Conservation (phyloP, 2,329 filamentous ascomycete species). For the Helminthosporium solani region DNA sequence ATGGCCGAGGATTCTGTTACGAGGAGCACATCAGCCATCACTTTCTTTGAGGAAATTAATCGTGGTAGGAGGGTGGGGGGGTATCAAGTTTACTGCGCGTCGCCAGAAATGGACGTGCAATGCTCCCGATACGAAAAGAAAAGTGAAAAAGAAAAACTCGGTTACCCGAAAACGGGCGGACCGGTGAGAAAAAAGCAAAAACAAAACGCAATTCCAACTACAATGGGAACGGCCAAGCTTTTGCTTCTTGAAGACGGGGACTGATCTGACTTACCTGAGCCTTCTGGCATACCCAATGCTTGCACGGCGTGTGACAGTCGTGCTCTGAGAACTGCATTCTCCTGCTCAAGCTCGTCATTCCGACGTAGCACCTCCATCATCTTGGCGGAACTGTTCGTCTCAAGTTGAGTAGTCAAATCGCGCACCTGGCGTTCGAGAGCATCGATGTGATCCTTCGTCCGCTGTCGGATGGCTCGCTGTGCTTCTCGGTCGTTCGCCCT, state of each 20-base stretch:
- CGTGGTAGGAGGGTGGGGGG: conserved; percentile 11
- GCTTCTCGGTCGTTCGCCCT: conserved; percentile 62
- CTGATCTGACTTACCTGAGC: conserved; percentile 36
- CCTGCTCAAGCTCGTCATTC: conserved; percentile 57
- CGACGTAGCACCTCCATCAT: conserved; percentile 54
- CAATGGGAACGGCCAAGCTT: conserved; percentile 26
- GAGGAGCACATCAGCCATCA: neutral
- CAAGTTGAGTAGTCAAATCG: conserved; percentile 52
- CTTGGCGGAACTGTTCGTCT: conserved; percentile 48
- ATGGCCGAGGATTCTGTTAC: conserved; percentile 19
- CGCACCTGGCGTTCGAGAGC: conserved; percentile 56
- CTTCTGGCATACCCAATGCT: conserved; percentile 39
- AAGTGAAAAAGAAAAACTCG: conserved; percentile 20
- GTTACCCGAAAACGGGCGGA: conserved; percentile 27
- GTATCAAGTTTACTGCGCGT: conserved; percentile 30
- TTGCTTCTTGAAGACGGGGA: conserved; percentile 21
- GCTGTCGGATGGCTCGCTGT: conserved; percentile 59
- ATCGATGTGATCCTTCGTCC: conserved; percentile 61
- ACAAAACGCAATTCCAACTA: conserved; percentile 10
- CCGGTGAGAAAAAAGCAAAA: conserved; percentile 33
- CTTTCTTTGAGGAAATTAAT: conserved; percentile 8
- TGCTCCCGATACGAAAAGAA: conserved; percentile 12
- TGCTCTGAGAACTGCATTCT: conserved; percentile 54
- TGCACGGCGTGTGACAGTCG: conserved; percentile 51
- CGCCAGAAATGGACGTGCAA: conserved; percentile 23